Base-by-base conservation (phyloP, 805 yeast genomes). In the Limtongia smithiae region DNA sequence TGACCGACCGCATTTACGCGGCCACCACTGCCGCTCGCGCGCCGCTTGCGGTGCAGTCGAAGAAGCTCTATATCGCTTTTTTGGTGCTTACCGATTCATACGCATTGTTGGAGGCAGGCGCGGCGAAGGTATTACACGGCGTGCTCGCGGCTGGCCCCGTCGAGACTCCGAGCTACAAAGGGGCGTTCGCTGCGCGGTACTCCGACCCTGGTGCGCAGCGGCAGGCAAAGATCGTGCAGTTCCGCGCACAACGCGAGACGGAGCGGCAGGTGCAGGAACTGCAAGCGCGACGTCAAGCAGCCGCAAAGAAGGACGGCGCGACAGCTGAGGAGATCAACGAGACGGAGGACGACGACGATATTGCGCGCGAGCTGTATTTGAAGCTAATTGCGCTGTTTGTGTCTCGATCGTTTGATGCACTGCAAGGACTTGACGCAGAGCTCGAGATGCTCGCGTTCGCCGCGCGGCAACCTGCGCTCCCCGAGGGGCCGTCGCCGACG, bases 191-290 rank as follows among this genome's bases (percentile, higher is more conserved):
- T 4, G 9, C 22, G 4, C 22, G 39, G 20, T 38, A 32, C 24
- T 50, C 53, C 5, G 68, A 67, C 25, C 61, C 84, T 0, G 70
- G 74, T 0, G 60, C 64, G 9, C 71, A 75, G 59, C 74, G 97
- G 59, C 80, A 82, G 20, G 82, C 79, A 41, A 90, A 88, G 64
- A 87, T 89, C 49, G 82, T 77, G 15, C 77, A 78, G 58, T 84
- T 72, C 65, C 82, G 78, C 61, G 63, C 71, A 14, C 88, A 82
- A 53, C 82, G 78, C 63, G 74, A 73, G 34, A 67, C 85, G 44
- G 71, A 67, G 6, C 61, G 55, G 1, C 73, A 75, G 54, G 59
- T 88, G 3, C 59, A 64, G 9, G 47, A 67, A 1, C 61, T 85
- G 27, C 54, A 54, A 11, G 20, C 25, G 12, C 37, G 37, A 32